These are phyloP conservation scores for Eragrostis tef DNA, from an alignment of 202 grass and related monocot species.

Conservation along the genomic window DNA sequence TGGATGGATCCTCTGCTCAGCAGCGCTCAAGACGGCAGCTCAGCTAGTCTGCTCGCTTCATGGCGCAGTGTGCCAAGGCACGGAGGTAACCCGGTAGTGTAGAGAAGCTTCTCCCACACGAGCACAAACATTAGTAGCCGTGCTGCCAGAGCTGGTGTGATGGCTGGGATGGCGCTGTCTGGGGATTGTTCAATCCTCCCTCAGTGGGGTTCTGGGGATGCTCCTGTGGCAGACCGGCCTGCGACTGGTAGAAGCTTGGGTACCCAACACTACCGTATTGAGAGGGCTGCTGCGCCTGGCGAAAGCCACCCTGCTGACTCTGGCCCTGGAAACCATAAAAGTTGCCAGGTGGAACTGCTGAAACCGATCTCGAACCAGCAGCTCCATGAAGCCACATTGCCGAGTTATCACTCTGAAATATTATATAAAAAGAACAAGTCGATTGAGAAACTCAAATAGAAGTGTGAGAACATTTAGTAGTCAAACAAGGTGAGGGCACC, in stretches of 20 bases:
- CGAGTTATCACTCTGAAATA: conserved; percentile 66
- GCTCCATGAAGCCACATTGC: conserved; percentile 89
- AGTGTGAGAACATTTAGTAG: background rate
- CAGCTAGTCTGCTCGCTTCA: conserved; percentile 55
- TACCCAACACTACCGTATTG: conserved; percentile 69
- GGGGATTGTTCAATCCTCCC: conserved; percentile 61
- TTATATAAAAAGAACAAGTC: conserved; percentile 37
- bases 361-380: conserved; percentile 73
- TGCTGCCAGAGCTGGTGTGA: conserved; percentile 95
- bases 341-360: conserved; percentile 67
- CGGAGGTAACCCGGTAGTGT: conserved; percentile 21
- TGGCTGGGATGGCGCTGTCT: conserved; percentile 54
- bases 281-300: conserved; percentile 71
- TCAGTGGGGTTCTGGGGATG: conserved; percentile 64
- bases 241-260: conserved; percentile 78
- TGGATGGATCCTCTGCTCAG: conserved; percentile 42
- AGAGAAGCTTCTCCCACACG: conserved; percentile 40
- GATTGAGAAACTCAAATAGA: background rate
- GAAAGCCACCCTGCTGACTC: conserved; percentile 65
- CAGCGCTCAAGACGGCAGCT: conserved; percentile 50
- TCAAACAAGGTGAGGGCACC: background rate
- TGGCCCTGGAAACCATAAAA: conserved; percentile 81
- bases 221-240: conserved; percentile 65
- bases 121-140: conserved; percentile 62
- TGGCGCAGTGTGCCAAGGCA: conserved; percentile 35